Evolutionary conservation across 2,329 filamentous ascomycete species (phyloP).

Genomic region (Phaeophleospora eucalypticola): DNA sequence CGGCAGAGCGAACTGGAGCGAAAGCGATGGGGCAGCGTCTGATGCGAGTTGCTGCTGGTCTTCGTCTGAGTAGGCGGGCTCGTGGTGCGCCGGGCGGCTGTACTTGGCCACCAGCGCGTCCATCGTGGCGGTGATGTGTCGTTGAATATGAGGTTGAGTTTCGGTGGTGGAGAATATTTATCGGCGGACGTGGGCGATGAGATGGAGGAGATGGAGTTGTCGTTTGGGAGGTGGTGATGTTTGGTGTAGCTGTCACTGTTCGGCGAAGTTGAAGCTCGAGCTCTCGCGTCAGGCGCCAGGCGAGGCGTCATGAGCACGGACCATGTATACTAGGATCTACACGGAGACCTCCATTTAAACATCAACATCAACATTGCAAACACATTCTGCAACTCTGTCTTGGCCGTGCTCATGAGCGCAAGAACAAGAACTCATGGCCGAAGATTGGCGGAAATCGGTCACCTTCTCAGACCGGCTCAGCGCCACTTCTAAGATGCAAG

Average conservation of each 20-base stretch:
- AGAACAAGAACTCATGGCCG: too few relatives aligned
- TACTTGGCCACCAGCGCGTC: slow-evolving; percentile 91
- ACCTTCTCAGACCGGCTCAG: slow-evolving; percentile 45
- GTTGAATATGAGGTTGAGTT: too few relatives aligned
- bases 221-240: slow-evolving; percentile 1
- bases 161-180: background rate
- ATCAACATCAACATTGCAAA: too few relatives aligned
- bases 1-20: slow-evolving; percentile 91
- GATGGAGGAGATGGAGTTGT: background rate
- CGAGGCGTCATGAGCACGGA: background rate
- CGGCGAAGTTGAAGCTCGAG: slow-evolving; percentile 5
- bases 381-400: too few relatives aligned
- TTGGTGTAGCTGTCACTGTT: too few relatives aligned
- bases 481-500: slow-evolving; percentile 48
- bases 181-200: background rate
- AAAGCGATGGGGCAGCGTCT: slow-evolving; percentile 69
- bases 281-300: background rate
- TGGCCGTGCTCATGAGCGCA: too few relatives aligned
- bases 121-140: slow-evolving; percentile 52
- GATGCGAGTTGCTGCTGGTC: slow-evolving; percentile 60
- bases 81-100: slow-evolving; percentile 70
- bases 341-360: too few relatives aligned
- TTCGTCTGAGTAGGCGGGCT: slow-evolving; percentile 67
- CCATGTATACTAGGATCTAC: background rate
- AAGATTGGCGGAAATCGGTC: slow-evolving; percentile 40